A percentile compares a stretch with the other conserved stretches of the same genome.
phyloP scores from a whole-genome alignment of 2,329 filamentous ascomycete genomes.

The Trichoderma cornu-damae region DNA sequence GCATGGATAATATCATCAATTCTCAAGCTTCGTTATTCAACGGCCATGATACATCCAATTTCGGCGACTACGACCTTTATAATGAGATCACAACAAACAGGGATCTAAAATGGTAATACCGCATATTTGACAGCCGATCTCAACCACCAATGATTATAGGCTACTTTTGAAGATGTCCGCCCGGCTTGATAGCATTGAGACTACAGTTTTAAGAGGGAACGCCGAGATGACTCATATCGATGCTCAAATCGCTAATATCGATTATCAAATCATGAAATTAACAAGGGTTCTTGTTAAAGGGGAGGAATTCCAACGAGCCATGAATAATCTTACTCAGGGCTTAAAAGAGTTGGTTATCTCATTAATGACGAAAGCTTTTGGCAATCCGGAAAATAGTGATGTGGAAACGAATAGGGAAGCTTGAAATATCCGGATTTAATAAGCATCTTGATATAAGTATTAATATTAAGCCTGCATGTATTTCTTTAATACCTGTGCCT shows the following conservation, averaged over 20 bases:
- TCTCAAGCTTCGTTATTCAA: neutral
- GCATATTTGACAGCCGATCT: too few relatives aligned
- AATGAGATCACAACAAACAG: neutral
- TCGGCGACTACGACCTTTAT: neutral
- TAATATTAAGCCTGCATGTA: neutral
- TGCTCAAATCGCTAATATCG: too few relatives aligned
- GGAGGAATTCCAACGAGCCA: neutral
- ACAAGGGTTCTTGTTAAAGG: neutral
- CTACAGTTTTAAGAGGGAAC: neutral
- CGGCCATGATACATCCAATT: neutral
- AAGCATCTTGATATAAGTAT: neutral
- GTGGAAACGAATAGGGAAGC: neutral
- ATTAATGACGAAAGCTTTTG: constrained; percentile 6
- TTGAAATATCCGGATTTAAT: neutral
- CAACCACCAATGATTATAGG: neutral
- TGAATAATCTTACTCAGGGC: constrained; percentile 7
- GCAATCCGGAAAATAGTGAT: neutral
- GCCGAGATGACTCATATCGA: neutral
- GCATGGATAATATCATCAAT: neutral
- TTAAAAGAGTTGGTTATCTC: constrained; percentile 10
- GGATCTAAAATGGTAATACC: too few relatives aligned
- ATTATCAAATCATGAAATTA: neutral
- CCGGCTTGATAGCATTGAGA: neutral
- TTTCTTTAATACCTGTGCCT: neutral
- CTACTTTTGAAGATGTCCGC: neutral